phyloP scores from a whole-genome alignment of 169 alveolate genomes.

The Plasmodium vivax region DNA sequence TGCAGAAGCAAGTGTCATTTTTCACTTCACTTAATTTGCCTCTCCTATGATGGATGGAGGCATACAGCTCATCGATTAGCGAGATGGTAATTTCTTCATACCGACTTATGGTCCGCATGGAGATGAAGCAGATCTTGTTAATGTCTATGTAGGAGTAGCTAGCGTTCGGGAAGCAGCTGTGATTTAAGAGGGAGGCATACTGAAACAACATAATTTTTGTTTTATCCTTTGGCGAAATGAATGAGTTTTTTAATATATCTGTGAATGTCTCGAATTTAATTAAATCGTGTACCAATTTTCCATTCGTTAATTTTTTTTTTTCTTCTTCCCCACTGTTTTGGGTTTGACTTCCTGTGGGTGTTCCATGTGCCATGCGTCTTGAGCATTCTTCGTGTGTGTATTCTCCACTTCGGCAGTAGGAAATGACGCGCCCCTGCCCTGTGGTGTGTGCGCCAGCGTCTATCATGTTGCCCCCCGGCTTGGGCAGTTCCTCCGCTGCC shows the following conservation, averaged over 20 bases:
- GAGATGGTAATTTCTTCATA: conserved; percentile 71
- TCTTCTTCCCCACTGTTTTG: neutral
- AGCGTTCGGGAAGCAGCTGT: conserved; percentile 72
- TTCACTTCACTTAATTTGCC: conserved; percentile 32
- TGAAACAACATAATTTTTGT: conserved; percentile 46
- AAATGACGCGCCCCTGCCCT: neutral
- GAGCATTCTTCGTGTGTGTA: neutral
- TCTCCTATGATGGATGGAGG: conserved; percentile 54
- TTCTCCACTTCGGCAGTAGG: conserved; percentile 1
- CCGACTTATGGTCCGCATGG: conserved; percentile 70
- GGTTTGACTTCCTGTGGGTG: neutral
- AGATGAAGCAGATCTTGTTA: conserved; percentile 47
- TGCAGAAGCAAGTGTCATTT: conserved; percentile 42
- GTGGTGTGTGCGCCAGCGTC: neutral
- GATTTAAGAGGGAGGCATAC: conserved; percentile 41
- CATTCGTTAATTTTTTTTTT: neutral
- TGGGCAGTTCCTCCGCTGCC: neutral
- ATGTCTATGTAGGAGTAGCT: conserved; percentile 58
- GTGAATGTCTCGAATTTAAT: conserved; percentile 69
- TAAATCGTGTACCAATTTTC: conserved; percentile 14
- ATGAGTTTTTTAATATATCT: conserved; percentile 56
- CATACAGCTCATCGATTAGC: conserved; percentile 52
- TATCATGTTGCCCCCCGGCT: neutral
- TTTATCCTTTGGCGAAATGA: conserved; percentile 60
- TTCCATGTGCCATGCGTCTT: neutral